phyloP scores from a whole-genome alignment of 345 rosid genomes.

The Aquilaria sinensis region DNA sequence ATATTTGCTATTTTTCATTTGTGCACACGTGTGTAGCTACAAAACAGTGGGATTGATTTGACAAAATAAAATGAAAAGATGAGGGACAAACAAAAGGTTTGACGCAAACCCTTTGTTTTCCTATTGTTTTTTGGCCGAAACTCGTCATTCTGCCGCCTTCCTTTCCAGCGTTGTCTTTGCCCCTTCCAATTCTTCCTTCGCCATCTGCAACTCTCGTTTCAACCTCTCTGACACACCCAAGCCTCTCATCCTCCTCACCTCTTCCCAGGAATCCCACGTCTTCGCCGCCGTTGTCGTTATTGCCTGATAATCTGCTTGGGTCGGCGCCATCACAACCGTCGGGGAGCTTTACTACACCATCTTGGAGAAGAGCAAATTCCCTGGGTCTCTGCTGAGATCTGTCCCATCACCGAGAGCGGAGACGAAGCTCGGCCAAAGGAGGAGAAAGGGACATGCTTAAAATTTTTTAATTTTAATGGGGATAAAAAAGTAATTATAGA shows the following conservation, averaged over 20 bases:
- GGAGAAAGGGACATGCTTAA: too few relatives aligned
- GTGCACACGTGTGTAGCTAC: too few relatives aligned
- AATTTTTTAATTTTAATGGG: too few relatives aligned
- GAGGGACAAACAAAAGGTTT: too few relatives aligned
- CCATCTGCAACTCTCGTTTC: constrained; percentile 44
- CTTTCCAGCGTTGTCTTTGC: constrained; percentile 32
- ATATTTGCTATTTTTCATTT: too few relatives aligned
- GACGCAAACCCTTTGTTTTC: too few relatives aligned
- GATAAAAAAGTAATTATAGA: too few relatives aligned
- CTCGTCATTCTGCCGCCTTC: background rate
- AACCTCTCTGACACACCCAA: constrained; percentile 38
- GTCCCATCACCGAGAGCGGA: constrained; percentile 63
- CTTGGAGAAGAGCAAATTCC: too few relatives aligned
- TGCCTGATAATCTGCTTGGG: constrained; percentile 35
- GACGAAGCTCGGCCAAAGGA: constrained; percentile 12
- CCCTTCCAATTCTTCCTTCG: constrained; percentile 7
- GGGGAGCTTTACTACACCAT: constrained; percentile 30
- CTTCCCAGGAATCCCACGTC: constrained; percentile 42
- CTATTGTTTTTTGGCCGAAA: too few relatives aligned
- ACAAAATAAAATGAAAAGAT: too few relatives aligned
- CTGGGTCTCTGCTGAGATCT: constrained; percentile 54
- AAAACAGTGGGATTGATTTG: too few relatives aligned
- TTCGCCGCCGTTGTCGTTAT: constrained; percentile 44
- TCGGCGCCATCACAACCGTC: constrained; percentile 42
- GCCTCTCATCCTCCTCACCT: constrained; percentile 48